Evolutionary conservation across 1,284 basidiomycete species (phyloP).

Genomic region (Leccinum huronense): DNA sequence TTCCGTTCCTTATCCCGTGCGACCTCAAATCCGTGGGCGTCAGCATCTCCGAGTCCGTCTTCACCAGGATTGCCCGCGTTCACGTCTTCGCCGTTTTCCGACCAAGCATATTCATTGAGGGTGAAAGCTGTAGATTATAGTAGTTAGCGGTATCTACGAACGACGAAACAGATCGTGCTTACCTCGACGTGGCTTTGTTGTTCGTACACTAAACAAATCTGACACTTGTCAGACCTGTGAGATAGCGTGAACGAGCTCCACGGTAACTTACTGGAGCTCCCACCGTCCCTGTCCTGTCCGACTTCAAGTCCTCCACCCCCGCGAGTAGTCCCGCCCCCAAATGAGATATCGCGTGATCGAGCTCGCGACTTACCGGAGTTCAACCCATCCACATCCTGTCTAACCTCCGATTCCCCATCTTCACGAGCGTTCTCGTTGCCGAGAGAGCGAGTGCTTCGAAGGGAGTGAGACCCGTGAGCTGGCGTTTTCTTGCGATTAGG

Average conservation of each 20-base stretch:
- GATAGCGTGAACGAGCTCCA: no score
- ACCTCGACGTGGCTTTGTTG: no score
- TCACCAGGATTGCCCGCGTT: background rate
- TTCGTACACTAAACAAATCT: no score
- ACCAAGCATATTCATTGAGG: background rate
- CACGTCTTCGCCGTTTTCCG: no score
- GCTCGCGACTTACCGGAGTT: background rate
- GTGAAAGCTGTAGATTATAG: background rate
- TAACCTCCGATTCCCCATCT: background rate
- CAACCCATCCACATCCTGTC: background rate
- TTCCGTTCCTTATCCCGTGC: background rate
- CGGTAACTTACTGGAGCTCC: no score
- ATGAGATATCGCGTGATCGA: no score
- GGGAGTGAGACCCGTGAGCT: background rate
- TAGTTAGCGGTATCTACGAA: background rate
- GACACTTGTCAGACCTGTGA: background rate
- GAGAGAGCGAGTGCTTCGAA: background rate
- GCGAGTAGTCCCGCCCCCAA: no score
- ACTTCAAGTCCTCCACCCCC: no score
- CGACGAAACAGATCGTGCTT: no score
- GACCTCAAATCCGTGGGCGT: background rate
- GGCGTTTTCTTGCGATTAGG: background rate
- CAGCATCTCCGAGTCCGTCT: background rate
- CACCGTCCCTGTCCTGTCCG: no score
- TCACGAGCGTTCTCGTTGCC: background rate